Percentiles rank a stretch among this genome's conserved stretches.
These are phyloP conservation scores for Clitopilus hobsonii DNA, from an alignment of 768 basidiomycete species.

Conservation along the genomic window DNA sequence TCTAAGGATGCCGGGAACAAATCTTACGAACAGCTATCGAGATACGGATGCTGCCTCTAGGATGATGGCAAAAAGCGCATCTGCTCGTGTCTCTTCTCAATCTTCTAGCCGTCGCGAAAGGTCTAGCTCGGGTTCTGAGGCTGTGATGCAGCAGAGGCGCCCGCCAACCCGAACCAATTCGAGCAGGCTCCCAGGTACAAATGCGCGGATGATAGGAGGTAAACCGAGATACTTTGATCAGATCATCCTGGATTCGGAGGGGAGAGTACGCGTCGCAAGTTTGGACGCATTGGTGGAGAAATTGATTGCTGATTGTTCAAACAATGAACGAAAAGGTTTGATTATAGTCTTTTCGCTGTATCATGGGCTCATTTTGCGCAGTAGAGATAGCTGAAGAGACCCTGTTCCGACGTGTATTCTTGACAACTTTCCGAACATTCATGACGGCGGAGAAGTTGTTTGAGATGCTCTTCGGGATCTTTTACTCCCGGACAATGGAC, in stretches of 20 bases:
- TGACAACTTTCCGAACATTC: slow-evolving; percentile 82
- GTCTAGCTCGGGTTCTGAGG: background rate
- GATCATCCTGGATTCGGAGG: slow-evolving; percentile 60
- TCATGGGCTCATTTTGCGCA: background rate
- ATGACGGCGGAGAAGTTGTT: slow-evolving; percentile 65
- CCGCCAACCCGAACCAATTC: background rate
- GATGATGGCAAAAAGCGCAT: background rate
- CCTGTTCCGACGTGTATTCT: slow-evolving; percentile 57
- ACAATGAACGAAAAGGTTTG: slow-evolving; percentile 52
- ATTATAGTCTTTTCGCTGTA: slow-evolving; percentile 10
- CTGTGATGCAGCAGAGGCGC: background rate
- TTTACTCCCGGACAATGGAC: slow-evolving; percentile 47
- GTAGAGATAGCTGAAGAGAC: slow-evolving; percentile 21
- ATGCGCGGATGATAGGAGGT: background rate
- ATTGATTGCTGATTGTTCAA: slow-evolving; percentile 42
- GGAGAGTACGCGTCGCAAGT: slow-evolving; percentile 64
- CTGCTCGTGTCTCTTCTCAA: background rate
- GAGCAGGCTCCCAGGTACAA: background rate
- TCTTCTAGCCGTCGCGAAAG: background rate
- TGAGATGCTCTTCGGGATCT: slow-evolving; percentile 62
- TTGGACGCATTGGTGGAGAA: slow-evolving; percentile 68
- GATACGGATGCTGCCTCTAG: background rate
- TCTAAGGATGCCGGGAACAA: background rate
- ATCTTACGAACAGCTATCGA: background rate
- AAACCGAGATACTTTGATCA: slow-evolving; percentile 34